phyloP scores from a whole-genome alignment of 179 eudicot species.

The Pouteria campechiana region DNA sequence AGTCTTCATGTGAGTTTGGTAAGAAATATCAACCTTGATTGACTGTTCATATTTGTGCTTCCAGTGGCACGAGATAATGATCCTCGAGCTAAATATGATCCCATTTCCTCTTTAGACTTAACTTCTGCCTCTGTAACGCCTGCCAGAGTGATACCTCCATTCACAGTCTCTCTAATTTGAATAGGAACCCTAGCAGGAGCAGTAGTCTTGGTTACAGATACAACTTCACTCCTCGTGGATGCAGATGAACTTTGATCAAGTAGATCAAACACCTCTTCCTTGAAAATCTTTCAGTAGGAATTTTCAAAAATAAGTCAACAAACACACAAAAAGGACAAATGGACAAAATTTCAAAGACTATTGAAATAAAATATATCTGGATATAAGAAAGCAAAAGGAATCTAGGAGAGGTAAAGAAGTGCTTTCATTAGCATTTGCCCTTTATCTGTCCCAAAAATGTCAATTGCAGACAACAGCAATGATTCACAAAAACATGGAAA shows the following conservation, averaged over 20 bases:
- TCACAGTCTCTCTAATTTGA: conserved; percentile 74
- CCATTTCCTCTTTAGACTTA: conserved; percentile 81
- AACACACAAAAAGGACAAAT: too few relatives aligned
- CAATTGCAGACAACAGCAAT: too few relatives aligned
- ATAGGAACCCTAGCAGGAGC: conserved; percentile 74
- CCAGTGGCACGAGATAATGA: conserved; percentile 87
- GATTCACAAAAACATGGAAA: too few relatives aligned
- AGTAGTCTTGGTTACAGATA: conserved; percentile 22
- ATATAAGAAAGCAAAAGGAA: background rate
- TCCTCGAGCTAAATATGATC: conserved; percentile 59
- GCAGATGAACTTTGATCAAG: conserved; percentile 40
- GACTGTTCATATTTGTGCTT: conserved; percentile 95
- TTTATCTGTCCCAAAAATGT: too few relatives aligned
- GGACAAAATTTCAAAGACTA: too few relatives aligned
- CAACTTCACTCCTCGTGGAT: conserved; percentile 38
- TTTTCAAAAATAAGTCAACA: background rate
- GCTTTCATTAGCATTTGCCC: background rate
- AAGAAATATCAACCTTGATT: conserved; percentile 57
- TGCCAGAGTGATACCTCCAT: conserved; percentile 86
- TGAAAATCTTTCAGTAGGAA: conserved; percentile 52
- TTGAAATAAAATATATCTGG: too few relatives aligned
- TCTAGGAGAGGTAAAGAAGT: background rate
- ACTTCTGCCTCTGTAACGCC: conserved; percentile 97
- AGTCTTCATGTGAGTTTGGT: too few relatives aligned
- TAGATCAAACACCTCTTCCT: conserved; percentile 95